phyloP scores from a whole-genome alignment of 2,329 filamentous ascomycete genomes.

The Elsinoe arachidis region DNA sequence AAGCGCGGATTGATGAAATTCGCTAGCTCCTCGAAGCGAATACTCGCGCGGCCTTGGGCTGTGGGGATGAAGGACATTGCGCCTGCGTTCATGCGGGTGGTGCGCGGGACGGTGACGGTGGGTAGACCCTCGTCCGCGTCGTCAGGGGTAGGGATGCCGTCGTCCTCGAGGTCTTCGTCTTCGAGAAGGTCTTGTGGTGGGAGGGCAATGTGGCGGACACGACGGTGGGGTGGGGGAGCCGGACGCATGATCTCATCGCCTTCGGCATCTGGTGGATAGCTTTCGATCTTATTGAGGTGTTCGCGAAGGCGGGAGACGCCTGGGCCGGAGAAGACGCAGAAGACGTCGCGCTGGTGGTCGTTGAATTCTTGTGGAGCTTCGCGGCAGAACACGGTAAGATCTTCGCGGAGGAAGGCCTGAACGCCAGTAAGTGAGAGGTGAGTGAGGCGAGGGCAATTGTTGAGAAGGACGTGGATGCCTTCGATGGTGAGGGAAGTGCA shows the following conservation, averaged over 20 bases:
- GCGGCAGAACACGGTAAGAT: constrained; percentile 77
- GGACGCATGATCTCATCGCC: constrained; percentile 14
- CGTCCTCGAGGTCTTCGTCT: constrained; percentile 22
- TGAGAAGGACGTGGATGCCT: constrained; percentile 84
- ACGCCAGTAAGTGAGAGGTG: constrained; percentile 93
- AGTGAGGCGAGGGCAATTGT: constrained; percentile 83
- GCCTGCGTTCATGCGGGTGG: constrained; percentile 1
- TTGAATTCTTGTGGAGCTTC: constrained; percentile 89
- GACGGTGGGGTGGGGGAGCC: constrained; percentile 10
- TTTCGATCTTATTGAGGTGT: constrained; percentile 54
- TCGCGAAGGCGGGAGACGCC: constrained; percentile 71
- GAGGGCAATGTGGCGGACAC: background rate
- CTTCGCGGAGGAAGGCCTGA: constrained; percentile 76
- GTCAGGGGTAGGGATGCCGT: constrained; percentile 18
- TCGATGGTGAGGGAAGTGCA: constrained; percentile 75
- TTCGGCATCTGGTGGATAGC: constrained; percentile 12
- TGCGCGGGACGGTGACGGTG: background rate
- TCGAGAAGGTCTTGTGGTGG: constrained; percentile 17
- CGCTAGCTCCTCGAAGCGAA: background rate
- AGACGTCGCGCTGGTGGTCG: constrained; percentile 86
- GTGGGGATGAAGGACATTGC: background rate
- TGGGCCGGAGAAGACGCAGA: constrained; percentile 90
- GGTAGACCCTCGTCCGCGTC: constrained; percentile 2
- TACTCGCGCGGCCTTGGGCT: background rate
- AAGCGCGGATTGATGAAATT: background rate